Evolutionary conservation across 2,329 filamentous ascomycete species (phyloP), one percentile per base, ranked within the genome.

Genomic region (Lachnum nothofagi): DNA sequence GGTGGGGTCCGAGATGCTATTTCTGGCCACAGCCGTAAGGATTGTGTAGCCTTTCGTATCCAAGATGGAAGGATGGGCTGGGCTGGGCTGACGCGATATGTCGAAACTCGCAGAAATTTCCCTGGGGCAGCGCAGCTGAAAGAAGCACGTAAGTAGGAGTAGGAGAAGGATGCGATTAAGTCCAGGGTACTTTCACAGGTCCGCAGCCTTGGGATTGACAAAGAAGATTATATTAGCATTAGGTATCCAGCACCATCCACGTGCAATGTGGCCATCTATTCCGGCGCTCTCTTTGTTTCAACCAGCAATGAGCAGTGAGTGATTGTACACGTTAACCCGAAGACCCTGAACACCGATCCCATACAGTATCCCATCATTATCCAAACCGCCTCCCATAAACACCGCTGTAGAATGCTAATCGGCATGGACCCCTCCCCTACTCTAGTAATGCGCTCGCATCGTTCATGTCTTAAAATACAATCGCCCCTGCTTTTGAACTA

Each of bases 201-300:
- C n/a, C n/a, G n/a, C n/a, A n/a, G n/a, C n/a, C n/a, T n/a, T n/a
- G n/a, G n/a, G n/a, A n/a, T n/a, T 39, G 8, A 40, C 22, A 40
- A 31, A 29, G 22, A 40, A 31, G 19, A 25, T 44, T 44, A 25
- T 54, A 55, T 53, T 55, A 55, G 24, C 47, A 48, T 48, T 49
- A 49, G 53, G 51, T 56, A 56, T 51, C 51, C 51, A 46, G 51
- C 53, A 53, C 53, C 20, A 40, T n/a, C 42, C 34, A 47, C 39
- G 33, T 29, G 38, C 46, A 42, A 49, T 31, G 29, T 16, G 41
- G 34, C 31, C 14, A 39, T 10, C 19, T 17, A 16, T 17, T 37
- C 20, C 34, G 6, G 20, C 7, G 17, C 34, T 37, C 10, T 22
- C 17, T 10, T 19, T 19, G 22, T 5, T 43, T n/a, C 41, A 31